Conservation (phyloP, 257 asterid genomes). For the Ajuga chamaepitys region DNA sequence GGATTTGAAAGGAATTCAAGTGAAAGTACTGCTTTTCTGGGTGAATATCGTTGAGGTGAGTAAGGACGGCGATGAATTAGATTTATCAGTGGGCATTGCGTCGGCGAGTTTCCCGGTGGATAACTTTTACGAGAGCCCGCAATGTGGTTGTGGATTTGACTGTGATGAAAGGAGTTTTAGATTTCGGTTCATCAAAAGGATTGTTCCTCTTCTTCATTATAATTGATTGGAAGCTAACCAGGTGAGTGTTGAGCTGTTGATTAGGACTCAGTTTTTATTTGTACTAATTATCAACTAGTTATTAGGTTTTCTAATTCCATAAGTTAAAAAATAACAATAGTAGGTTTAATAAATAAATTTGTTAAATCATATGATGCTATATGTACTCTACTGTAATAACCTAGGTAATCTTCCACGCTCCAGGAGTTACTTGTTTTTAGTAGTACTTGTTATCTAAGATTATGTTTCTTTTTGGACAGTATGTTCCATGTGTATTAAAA, state of each 20-base stretch:
- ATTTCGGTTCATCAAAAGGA: not conserved
- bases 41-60: slow-evolving; percentile 50
- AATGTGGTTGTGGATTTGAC: slow-evolving; percentile 80
- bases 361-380: too few species aligned
- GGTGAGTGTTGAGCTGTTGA: slow-evolving; percentile 8
- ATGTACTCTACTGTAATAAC: too few species aligned
- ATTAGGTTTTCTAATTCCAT: too few species aligned
- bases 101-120: slow-evolving; percentile 55
- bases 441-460: too few species aligned
- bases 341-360: too few species aligned
- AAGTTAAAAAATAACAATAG: too few species aligned
- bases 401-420: too few species aligned
- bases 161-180: slow-evolving; percentile 14
- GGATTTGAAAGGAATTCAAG: slow-evolving; percentile 58
- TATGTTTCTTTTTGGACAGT: too few species aligned
- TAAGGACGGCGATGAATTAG: slow-evolving; percentile 29
- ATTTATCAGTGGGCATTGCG: slow-evolving; percentile 61
- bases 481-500: too few species aligned
- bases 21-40: slow-evolving; percentile 59
- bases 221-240: not conserved
- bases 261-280: not conserved
- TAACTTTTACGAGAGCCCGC: slow-evolving; percentile 58
- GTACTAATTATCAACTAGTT: not conserved
- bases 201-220: slow-evolving; percentile 6
- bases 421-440: too few species aligned